Conservation (phyloP, 2,329 filamentous ascomycete species). For the Mariannaea sp. region DNA sequence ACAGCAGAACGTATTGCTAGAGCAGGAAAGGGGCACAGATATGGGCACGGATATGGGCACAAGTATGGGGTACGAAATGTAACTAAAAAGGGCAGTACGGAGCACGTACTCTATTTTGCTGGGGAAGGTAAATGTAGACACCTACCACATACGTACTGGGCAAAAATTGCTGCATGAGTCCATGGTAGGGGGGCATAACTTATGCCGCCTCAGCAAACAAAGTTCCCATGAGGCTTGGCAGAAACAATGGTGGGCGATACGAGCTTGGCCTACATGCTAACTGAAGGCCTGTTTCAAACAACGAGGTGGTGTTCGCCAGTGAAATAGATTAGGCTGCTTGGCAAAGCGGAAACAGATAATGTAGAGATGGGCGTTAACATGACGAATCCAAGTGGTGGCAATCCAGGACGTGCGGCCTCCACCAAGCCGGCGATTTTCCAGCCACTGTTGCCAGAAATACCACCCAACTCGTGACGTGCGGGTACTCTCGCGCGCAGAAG, state of each 20-base stretch:
- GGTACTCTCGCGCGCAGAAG: constrained; percentile 7
- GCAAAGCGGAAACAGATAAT: constrained; percentile 15
- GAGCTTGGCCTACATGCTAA: constrained; percentile 18
- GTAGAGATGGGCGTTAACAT: constrained; percentile 29
- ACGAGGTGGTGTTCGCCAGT: background rate
- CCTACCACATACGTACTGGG: no score
- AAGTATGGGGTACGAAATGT: background rate
- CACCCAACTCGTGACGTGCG: constrained; percentile 10
- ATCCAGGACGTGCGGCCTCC: constrained; percentile 19
- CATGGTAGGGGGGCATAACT: background rate
- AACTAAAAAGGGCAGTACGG: no score
- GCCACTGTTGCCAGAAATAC: constrained; percentile 23
- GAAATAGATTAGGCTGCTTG: constrained; percentile 18
- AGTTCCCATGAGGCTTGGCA: constrained; percentile 12
- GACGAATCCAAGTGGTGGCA: constrained; percentile 26
- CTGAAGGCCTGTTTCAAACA: constrained; percentile 17
- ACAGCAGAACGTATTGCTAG: no score
- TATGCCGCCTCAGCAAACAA: background rate
- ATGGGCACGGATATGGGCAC: background rate
- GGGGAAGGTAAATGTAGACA: no score
- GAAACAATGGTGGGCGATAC: constrained; percentile 14
- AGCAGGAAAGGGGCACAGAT: no score
- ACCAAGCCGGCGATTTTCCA: constrained; percentile 24
- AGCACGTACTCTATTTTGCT: no score
- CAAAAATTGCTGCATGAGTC: no score